A percentile compares a stretch with the other conserved stretches of the same genome.
These are phyloP conservation scores for Pseudovirgaria hyperparasitica DNA, from an alignment of 2,329 filamentous ascomycete species.

Conservation along the genomic window DNA sequence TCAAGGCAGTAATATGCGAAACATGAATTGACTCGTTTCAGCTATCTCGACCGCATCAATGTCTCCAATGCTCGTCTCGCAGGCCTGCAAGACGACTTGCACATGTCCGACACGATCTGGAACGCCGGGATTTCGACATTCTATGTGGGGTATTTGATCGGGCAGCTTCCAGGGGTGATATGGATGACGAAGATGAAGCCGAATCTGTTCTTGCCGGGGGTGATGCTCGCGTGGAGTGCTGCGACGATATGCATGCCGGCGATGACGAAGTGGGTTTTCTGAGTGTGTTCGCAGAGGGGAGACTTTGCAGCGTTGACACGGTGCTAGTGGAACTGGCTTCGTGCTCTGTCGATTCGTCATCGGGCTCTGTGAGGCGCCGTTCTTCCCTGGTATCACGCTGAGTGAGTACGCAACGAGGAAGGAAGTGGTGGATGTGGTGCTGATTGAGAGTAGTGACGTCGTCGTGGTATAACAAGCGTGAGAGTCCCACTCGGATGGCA, in stretches of 20 bases:
- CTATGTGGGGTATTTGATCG: conserved; percentile 34
- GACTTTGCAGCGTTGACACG: too few species aligned
- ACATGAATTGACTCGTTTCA: conserved; percentile 6
- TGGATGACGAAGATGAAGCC: conserved; percentile 29
- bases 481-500: conserved; percentile 31
- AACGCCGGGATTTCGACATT: conserved; percentile 29
- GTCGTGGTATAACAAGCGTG: conserved; percentile 35
- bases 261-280: conserved; percentile 13
- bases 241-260: conserved; percentile 33
- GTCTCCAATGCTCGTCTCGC: conserved; percentile 27
- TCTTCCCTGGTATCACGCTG: conserved; percentile 24
- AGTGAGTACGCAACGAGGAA: conserved; percentile 16
- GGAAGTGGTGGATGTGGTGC: background rate
- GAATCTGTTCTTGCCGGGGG: conserved; percentile 21
- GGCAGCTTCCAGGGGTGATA: conserved; percentile 35
- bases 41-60: conserved; percentile 30
- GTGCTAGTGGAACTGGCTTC: conserved; percentile 16
- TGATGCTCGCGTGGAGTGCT: conserved; percentile 32
- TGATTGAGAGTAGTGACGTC: conserved; percentile 13
- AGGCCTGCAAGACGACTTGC: conserved; percentile 25
- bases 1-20: background rate
- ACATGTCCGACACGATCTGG: conserved; percentile 20
- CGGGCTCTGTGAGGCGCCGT: conserved; percentile 26
- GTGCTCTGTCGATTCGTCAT: conserved; percentile 25
- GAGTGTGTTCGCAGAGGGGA: too few species aligned